Evolutionary conservation across 2,329 filamentous ascomycete species (phyloP).

Genomic region (Diaporthe citrichinensis): DNA sequence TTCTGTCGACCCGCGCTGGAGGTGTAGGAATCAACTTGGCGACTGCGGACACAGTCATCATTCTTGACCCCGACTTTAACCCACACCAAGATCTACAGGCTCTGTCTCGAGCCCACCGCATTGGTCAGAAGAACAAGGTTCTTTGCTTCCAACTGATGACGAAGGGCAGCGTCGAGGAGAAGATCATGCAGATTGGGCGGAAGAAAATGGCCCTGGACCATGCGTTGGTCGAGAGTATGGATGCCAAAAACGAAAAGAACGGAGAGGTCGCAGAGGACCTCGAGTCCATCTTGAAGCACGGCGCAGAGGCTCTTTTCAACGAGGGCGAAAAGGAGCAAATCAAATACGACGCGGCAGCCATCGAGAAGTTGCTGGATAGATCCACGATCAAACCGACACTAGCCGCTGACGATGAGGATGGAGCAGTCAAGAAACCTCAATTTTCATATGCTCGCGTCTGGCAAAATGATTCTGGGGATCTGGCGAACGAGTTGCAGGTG

Average conservation of each 20-base stretch:
- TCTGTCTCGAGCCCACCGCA: slow-evolving; percentile 92
- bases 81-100: slow-evolving; percentile 98
- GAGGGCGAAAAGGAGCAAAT: slow-evolving; percentile 82
- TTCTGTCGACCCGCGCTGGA: slow-evolving; percentile 93
- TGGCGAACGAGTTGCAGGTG: slow-evolving; percentile 74
- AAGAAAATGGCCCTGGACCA: slow-evolving; percentile 98
- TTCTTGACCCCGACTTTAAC: slow-evolving; percentile 97
- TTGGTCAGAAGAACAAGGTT: slow-evolving; percentile 96
- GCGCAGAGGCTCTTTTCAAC: slow-evolving; percentile 87
- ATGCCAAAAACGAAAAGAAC: slow-evolving; percentile 68
- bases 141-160: slow-evolving; percentile 96
- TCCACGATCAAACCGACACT: slow-evolving; percentile 82
- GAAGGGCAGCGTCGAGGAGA: slow-evolving; percentile 89
- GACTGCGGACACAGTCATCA: slow-evolving; percentile 97
- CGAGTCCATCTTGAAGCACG: slow-evolving; percentile 89
- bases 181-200: slow-evolving; percentile 94
- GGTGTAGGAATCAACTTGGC: slow-evolving; percentile 98
- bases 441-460: slow-evolving; percentile 94
- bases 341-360: slow-evolving; percentile 82
- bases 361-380: slow-evolving; percentile 93
- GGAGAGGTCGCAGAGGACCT: slow-evolving; percentile 84
- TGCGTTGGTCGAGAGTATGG: slow-evolving; percentile 92
- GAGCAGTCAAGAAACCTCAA: slow-evolving; percentile 76
- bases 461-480: slow-evolving; percentile 82
- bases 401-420: slow-evolving; percentile 67